Percentiles rank a stretch among this genome's conserved stretches.
These are phyloP conservation scores for Bipolaris cookei DNA, from an alignment of 2,329 filamentous ascomycete species.

Conservation along the genomic window DNA sequence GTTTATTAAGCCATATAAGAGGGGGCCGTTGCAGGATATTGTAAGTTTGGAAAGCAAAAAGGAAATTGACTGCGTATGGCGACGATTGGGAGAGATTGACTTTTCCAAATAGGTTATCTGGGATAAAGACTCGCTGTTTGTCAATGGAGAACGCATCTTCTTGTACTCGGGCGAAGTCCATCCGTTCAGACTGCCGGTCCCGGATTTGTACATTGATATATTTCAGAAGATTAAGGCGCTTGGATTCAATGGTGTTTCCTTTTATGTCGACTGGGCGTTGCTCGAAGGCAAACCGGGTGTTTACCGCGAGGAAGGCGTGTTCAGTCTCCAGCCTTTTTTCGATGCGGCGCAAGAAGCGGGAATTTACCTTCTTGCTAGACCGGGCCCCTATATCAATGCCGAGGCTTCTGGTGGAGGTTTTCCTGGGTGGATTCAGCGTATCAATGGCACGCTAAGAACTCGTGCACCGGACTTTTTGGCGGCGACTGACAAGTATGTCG, in stretches of 20 bases:
- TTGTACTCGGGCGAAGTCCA: constrained; percentile 78
- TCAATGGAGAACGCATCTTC: constrained; percentile 72
- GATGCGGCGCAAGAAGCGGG: constrained; percentile 74
- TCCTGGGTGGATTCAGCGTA: constrained; percentile 77
- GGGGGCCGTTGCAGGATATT: constrained; percentile 62
- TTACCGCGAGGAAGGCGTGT: constrained; percentile 73
- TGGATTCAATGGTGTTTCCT: constrained; percentile 80
- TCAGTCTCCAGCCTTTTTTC: constrained; percentile 76
- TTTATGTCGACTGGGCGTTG: constrained; percentile 80
- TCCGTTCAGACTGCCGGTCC: constrained; percentile 69
- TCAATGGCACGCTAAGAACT: constrained; percentile 70
- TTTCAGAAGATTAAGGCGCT: constrained; percentile 84
- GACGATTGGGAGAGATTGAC: background rate
- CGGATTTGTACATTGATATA: constrained; percentile 70
- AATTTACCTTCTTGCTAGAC: constrained; percentile 74
- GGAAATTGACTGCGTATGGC: background rate
- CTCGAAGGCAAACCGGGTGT: constrained; percentile 74
- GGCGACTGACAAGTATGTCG: constrained; percentile 68
- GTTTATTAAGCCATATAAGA: constrained; percentile 57
- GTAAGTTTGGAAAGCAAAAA: constrained; percentile 48
- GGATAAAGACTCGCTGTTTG: constrained; percentile 73
- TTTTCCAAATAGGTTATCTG: constrained; percentile 62
- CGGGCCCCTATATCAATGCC: constrained; percentile 79
- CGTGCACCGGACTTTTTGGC: constrained; percentile 66
- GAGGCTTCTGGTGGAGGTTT: constrained; percentile 79